Percentiles rank a stretch among this genome's conserved stretches.
phyloP scores from a whole-genome alignment of 1,284 basidiomycete genomes.

The Apiotrichum brassicae region DNA sequence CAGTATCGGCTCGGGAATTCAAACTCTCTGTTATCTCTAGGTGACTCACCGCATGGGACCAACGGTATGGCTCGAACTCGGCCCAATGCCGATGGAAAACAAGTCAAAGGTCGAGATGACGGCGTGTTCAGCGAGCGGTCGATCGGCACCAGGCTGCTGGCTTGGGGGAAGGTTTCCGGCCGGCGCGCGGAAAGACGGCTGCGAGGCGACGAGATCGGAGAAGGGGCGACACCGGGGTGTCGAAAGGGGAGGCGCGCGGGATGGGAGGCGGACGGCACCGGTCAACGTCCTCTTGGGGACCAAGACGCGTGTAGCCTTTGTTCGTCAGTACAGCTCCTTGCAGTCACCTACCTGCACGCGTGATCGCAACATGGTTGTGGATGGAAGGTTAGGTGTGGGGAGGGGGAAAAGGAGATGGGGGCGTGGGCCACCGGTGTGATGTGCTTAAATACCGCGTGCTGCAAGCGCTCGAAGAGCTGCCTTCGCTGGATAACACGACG shows the following conservation, averaged over 20 bases:
- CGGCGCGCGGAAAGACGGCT: neutral
- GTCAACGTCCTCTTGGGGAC: no score
- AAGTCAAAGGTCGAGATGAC: slow-evolving; percentile 90
- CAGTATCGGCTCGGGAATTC: neutral
- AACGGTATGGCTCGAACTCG: slow-evolving; percentile 57
- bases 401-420: neutral
- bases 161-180: slow-evolving; percentile 12
- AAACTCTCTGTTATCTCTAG: neutral
- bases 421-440: no score
- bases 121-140: slow-evolving; percentile 61
- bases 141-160: slow-evolving; percentile 12
- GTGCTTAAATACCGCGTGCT: no score
- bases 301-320: no score
- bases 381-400: neutral
- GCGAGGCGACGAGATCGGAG: slow-evolving; percentile 2
- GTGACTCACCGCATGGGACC: slow-evolving; percentile 64
- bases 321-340: no score
- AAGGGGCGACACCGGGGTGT: neutral
- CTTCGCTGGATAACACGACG: no score
- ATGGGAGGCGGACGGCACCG: no score
- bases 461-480: no score
- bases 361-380: neutral
- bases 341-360: neutral
- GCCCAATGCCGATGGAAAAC: slow-evolving; percentile 75
- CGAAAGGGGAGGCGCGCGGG: neutral